Evolutionary conservation across 225 moss, liverwort and hornwort species (phyloP).

Genomic region (Bryoerythrophyllum caledonicum): DNA sequence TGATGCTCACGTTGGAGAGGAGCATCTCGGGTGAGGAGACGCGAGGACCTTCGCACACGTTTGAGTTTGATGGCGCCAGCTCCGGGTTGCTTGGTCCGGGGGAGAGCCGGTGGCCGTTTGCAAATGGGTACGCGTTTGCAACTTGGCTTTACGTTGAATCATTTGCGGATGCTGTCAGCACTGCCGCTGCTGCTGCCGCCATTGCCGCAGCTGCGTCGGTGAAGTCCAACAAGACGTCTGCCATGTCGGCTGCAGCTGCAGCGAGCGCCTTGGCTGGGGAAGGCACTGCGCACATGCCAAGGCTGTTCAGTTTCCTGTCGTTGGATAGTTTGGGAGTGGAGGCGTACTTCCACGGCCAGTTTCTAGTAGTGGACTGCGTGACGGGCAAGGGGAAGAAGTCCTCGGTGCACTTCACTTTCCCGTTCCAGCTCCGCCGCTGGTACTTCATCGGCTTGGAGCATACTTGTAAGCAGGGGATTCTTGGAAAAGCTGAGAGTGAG

Average conservation of each 20-base stretch:
- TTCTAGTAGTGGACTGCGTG: constrained; percentile 89
- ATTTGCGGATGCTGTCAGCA: constrained; percentile 95
- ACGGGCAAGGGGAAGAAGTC: constrained; percentile 87
- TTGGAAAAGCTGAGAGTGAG: constrained; percentile 93
- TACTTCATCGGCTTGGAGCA: constrained; percentile 98
- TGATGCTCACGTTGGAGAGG: constrained; percentile 81
- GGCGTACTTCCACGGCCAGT: constrained; percentile 97
- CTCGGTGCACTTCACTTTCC: constrained; percentile 93
- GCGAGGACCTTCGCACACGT: constrained; percentile 87
- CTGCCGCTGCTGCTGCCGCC: constrained; percentile 92
- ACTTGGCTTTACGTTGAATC: constrained; percentile 99
- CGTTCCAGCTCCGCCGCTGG: constrained; percentile 93
- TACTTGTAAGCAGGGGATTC: constrained; percentile 78
- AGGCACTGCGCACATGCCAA: constrained; percentile 99
- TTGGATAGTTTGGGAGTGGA: constrained; percentile 95
- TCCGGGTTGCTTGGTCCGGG: constrained; percentile 97
- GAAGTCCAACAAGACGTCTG: constrained; percentile 84
- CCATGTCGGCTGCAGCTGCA: constrained; percentile 98
- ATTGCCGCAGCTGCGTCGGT: constrained; percentile 96
- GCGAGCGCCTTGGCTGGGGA: constrained; percentile 96
- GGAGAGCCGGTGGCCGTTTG: constrained; percentile 96
- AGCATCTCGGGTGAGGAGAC: constrained; percentile 89
- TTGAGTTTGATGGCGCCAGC: constrained; percentile 97
- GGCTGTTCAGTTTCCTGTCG: constrained; percentile 97
- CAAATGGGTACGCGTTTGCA: constrained; percentile 87